Conservation (phyloP, 345 rosid genomes). For the Citrus cavaleriei region DNA sequence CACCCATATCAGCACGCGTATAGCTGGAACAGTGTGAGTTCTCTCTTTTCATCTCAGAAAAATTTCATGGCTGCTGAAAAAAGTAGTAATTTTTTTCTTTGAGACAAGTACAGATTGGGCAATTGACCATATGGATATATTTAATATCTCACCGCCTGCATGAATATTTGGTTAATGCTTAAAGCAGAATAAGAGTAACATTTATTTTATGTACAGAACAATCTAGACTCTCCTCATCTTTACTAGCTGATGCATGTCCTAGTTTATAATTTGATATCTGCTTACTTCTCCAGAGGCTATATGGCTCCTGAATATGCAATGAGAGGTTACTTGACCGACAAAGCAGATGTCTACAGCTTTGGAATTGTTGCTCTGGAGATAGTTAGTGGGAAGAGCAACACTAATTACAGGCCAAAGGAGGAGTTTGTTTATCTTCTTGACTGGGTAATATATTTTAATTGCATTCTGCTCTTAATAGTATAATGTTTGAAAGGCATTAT, state of each 20-base stretch:
- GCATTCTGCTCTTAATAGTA: not conserved
- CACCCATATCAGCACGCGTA: too few relatives aligned
- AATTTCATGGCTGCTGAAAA: not conserved
- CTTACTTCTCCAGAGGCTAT: slow-evolving; percentile 56
- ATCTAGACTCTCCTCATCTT: not conserved
- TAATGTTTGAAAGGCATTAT: not conserved
- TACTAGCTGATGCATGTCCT: not conserved
- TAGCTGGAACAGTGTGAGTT: too few relatives aligned
- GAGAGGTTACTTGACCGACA: slow-evolving; percentile 97
- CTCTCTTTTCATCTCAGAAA: not conserved
- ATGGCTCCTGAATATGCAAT: slow-evolving; percentile 99
- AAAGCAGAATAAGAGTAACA: not conserved
- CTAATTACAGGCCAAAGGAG: slow-evolving; percentile 91
- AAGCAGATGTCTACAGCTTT: slow-evolving; percentile 89
- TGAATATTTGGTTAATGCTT: not conserved
- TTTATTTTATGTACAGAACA: not conserved
- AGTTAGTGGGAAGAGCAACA: slow-evolving; percentile 93
- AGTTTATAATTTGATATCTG: not conserved
- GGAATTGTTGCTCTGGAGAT: slow-evolving; percentile 80
- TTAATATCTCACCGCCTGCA: not conserved
- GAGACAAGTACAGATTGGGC: not conserved
- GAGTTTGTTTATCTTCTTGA: slow-evolving; percentile 95
- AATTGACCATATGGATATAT: not conserved
- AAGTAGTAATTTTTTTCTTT: not conserved
- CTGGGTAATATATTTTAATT: slow-evolving; percentile 44